phyloP scores from a whole-genome alignment of 352 stramenopile genomes.

The Pythium folliculosum region DNA sequence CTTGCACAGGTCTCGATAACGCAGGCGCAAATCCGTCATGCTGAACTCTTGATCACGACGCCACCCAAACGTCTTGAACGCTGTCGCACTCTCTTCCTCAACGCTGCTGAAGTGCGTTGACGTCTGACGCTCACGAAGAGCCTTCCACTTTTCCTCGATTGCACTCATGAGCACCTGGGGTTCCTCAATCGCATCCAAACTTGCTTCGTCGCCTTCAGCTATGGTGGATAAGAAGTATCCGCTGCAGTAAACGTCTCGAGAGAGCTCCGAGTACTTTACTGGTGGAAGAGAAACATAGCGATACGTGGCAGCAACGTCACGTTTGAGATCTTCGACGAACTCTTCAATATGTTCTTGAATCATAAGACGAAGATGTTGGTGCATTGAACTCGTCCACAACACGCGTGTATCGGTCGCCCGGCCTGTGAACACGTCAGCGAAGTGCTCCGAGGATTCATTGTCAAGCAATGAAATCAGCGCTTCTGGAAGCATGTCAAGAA shows the following conservation, averaged over 20 bases:
- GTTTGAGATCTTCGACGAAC: conserved; percentile 60
- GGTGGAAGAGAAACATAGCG: conserved; percentile 65
- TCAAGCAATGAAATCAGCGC: conserved; percentile 73
- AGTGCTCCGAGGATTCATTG: conserved; percentile 53
- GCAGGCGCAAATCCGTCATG: conserved; percentile 50
- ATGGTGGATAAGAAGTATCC: conserved; percentile 77
- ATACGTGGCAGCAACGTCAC: conserved; percentile 58
- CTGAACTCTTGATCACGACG: conserved; percentile 44
- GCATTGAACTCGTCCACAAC: conserved; percentile 72
- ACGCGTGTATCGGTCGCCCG: conserved; percentile 64
- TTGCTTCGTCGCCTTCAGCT: conserved; percentile 46
- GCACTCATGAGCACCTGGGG: conserved; percentile 73
- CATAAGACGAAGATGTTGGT: conserved; percentile 70
- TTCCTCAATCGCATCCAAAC: conserved; percentile 70
- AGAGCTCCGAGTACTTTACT: conserved; percentile 71
- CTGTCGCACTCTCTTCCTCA: conserved; percentile 47
- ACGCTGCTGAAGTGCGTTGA: conserved; percentile 34
- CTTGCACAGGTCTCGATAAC: conserved; percentile 68
- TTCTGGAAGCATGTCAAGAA: conserved; percentile 73
- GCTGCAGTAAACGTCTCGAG: conserved; percentile 73
- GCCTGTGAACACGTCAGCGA: conserved; percentile 66
- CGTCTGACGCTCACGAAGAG: conserved; percentile 48
- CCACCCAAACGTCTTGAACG: conserved; percentile 76
- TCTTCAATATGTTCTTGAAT: conserved; percentile 71
- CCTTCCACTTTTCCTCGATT: conserved; percentile 80